Evolutionary conservation across 129 eudicot species (phyloP), one percentile per base, ranked within the genome.

Genomic region (Lactuca saligna): DNA sequence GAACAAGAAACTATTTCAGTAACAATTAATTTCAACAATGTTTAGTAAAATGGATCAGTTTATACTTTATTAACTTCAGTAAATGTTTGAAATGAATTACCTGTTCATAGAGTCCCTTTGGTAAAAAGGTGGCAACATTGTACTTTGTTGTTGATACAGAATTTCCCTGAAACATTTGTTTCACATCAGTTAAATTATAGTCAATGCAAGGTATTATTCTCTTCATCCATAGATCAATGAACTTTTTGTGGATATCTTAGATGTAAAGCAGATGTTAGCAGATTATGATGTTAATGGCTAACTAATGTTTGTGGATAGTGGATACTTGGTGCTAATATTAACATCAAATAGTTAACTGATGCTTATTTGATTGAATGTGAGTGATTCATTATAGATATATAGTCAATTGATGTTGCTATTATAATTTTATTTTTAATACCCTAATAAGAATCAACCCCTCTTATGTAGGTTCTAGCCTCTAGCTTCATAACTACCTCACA

Each of bases 51-150:
- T 11, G 12, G 3, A 8, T 44, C 12, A 46, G 3, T 46, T 46
- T 46, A 46, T 46, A 44, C 50, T 46, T 46, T 10, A 70, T 17
- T 11, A n/a, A 25, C 16, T 44, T 60, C 7, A 70, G 17, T 11
- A n/a, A 56, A 37, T 55, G 66, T 64, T 17, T 70, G 12, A 25
- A 56, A 56, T 67, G 71, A 79, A 38, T 64, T 81, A 89, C 99
- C 97, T 93, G 99, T 79, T 93, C 99, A 69, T 83, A 93, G 63
- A 93, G 80, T 57, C 99, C 99, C 80, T 93, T 93, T 0, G 99
- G 99, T 55, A 93, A 74, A 79, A 93, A 93, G 17, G 97, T 93
- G 65, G 81, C 69, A 42, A 89, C 74, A 34, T 93, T 92, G 86
- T 93, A 93, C 85, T 93, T 93, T 6, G 99, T 93, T n/a, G 99